phyloP scores from a whole-genome alignment of 2,329 filamentous ascomycete genomes.

The Akanthomyces dipterigenus region DNA sequence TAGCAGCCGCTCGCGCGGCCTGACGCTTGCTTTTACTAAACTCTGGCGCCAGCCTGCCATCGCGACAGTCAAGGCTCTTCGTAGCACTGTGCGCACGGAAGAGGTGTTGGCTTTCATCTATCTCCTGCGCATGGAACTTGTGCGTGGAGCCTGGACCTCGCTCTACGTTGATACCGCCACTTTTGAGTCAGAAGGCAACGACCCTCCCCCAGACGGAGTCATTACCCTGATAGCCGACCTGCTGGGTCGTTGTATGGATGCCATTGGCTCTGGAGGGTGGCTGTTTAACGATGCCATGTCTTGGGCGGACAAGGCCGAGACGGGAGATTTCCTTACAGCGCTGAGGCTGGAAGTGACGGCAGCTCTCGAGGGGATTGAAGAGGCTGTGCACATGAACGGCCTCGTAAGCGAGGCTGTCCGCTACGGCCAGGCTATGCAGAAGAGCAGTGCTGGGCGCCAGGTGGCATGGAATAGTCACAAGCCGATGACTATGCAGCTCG shows the following conservation, averaged over 20 bases:
- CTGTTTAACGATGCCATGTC: constrained; percentile 54
- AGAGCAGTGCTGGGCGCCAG: constrained; percentile 21
- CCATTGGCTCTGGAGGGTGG: constrained; percentile 69
- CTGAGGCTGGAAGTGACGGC: constrained; percentile 64
- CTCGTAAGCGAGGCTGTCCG: constrained; percentile 60
- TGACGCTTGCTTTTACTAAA: constrained; percentile 63
- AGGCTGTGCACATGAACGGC: constrained; percentile 58
- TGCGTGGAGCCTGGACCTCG: constrained; percentile 69
- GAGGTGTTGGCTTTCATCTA: constrained; percentile 67
- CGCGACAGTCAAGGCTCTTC: constrained; percentile 56
- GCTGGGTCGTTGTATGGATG: constrained; percentile 66
- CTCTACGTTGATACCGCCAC: constrained; percentile 57
- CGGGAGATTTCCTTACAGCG: constrained; percentile 57
- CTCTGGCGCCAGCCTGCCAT: constrained; percentile 58
- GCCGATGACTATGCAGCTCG: constrained; percentile 35
- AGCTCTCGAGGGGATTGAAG: constrained; percentile 65
- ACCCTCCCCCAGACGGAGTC: constrained; percentile 55
- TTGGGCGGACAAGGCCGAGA: constrained; percentile 43
- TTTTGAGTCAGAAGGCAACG: constrained; percentile 34
- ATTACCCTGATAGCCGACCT: constrained; percentile 66
- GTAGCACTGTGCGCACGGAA: constrained; percentile 55
- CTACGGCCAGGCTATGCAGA: constrained; percentile 42
- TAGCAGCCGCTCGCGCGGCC: constrained; percentile 52
- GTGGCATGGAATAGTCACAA: constrained; percentile 30
- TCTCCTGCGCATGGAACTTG: constrained; percentile 65